Base-by-base conservation (phyloP, 208 protist species). In the Leishmania aethiopica region DNA sequence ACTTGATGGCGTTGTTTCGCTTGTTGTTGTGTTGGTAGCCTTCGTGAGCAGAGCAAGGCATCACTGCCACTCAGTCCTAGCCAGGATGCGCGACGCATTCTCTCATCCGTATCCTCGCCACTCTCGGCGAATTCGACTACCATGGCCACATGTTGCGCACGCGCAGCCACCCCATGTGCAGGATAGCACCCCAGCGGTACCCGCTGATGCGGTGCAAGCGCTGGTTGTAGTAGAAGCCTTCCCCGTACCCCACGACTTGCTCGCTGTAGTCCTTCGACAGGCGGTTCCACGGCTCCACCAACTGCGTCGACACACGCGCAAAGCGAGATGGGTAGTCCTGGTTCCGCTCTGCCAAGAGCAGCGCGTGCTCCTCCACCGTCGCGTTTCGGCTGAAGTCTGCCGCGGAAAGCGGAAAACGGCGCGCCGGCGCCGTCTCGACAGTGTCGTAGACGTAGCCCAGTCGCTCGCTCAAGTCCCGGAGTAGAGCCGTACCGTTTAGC, bases 221-320 rank as follows among this genome's bases (percentile, higher is more conserved):
- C 35, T 80, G 71, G 62, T 93, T 95, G 86, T 94, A 96, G 73
- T 84, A 92, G 19, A 67, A 67, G 17, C 93, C 93, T 64, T 96
- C 93, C 22, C 93, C 93, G 69, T 89, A 69, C 13, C 49, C 75
- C 17, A 90, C 79, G 47, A 84, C 79, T 55, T 84, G 51, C 3
- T 47, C 75, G 22, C 81, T 75, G 53, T 79, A 69, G 7, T 88
- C 79, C 28, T 40, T 55, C 45, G 60, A 53, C 19, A 77, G 77
- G 3, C 70, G 78, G n/a, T 89, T 85, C 91, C 93, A 96, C 78
- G 93, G 93, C 85, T 96, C 93, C 47, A 96, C 91, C 40, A 94
- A 73, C 78, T 86, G 83, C 75, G 83, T 82, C 45, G 83, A 82
- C 35, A 35, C 49, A 32, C 45, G 60, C 17, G 6, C 25, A 47